Evolutionary conservation across 225 moss, liverwort and hornwort genomes (phyloP).

Genomic region (Rhytidiadelphus loreus): DNA sequence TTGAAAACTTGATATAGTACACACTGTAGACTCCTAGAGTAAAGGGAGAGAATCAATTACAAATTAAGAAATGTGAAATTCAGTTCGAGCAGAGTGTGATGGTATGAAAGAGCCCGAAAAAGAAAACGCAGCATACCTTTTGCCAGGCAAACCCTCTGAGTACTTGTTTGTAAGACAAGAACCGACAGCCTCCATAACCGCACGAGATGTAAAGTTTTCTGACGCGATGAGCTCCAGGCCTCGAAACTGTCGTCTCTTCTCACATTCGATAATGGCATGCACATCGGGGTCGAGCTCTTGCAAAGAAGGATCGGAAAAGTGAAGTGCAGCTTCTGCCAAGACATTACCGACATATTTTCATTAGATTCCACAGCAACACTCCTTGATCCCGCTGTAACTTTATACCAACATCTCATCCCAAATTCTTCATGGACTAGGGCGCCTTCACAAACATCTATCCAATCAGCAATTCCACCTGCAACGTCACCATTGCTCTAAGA

Average conservation of each 20-base stretch:
- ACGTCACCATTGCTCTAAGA: background rate
- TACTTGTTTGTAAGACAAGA: conserved; percentile 94
- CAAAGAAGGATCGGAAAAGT: conserved; percentile 44
- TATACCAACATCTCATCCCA: background rate
- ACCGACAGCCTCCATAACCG: conserved; percentile 92
- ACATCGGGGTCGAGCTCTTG: conserved; percentile 70
- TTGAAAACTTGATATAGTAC: background rate
- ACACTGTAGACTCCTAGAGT: background rate
- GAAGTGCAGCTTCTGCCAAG: conserved; percentile 28
- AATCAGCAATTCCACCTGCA: background rate
- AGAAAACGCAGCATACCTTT: conserved; percentile 20
- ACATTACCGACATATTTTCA: background rate
- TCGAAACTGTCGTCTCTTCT: conserved; percentile 72
- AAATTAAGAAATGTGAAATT: background rate
- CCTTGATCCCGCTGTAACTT: background rate
- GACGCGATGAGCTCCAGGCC: conserved; percentile 83
- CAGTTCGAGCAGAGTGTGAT: background rate
- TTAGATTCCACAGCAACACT: background rate
- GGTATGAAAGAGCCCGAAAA: background rate
- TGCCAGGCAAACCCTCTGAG: conserved; percentile 82
- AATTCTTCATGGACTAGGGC: background rate
- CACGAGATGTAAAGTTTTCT: conserved; percentile 82
- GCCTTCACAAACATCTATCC: background rate
- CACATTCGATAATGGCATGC: conserved; percentile 63
- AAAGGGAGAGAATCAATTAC: background rate